A percentile compares a stretch with the other conserved stretches of the same genome.
phyloP scores from a whole-genome alignment of 495 filamentous ascomycete species.

The Chaetomidium leptoderma region DNA sequence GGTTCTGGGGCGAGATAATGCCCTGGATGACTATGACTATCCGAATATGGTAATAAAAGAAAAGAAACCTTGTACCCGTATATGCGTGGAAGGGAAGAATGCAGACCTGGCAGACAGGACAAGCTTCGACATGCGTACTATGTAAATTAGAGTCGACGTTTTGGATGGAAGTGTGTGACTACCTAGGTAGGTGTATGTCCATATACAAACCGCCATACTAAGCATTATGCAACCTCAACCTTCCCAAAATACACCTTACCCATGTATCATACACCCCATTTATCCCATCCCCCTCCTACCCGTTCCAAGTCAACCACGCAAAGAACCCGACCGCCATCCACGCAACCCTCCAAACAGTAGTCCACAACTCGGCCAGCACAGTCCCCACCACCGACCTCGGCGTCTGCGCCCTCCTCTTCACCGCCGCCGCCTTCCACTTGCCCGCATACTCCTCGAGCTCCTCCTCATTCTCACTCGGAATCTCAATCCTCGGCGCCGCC shows the following conservation, averaged over 20 bases:
- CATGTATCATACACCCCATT: conserved; percentile 1
- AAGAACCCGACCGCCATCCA: conserved; percentile 47
- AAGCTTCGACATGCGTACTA: too few species aligned
- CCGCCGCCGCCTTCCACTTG: conserved; percentile 33
- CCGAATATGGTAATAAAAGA: too few species aligned
- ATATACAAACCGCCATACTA: too few species aligned
- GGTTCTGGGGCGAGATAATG: too few species aligned
- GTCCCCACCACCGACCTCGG: conserved; percentile 23
- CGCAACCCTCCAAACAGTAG: conserved; percentile 38
- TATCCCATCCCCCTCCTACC: conserved; percentile 20
- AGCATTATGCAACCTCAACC: too few species aligned
- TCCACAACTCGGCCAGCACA: conserved; percentile 43
- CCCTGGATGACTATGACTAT: too few species aligned
- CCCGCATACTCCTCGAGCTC: conserved; percentile 27
- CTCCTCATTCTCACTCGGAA: conserved; percentile 37
- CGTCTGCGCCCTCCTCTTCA: conserved; percentile 8
- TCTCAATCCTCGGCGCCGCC: conserved; percentile 43
- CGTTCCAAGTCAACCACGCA: conserved; percentile 38
- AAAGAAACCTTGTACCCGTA: too few species aligned
- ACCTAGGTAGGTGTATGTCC: too few species aligned
- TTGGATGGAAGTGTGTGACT: too few species aligned
- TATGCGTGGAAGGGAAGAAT: too few species aligned
- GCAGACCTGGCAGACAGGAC: too few species aligned
- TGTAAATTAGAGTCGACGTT: too few species aligned
- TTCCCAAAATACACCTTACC: conserved; percentile 1